Conservation (phyloP, 2,329 filamentous ascomycete species). For the Metarhizium robertsii region DNA sequence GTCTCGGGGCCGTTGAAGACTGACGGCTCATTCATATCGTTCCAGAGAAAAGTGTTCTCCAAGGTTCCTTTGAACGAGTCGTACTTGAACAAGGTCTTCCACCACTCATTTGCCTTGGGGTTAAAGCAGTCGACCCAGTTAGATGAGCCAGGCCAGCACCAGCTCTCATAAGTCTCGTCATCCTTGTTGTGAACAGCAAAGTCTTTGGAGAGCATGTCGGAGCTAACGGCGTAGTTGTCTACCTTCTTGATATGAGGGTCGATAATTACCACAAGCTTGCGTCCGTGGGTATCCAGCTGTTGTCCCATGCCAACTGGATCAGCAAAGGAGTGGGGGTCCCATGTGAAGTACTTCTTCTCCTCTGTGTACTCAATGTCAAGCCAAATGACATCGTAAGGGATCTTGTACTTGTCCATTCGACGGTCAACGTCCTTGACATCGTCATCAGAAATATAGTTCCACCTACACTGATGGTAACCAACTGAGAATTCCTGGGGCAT, state of each 20-base stretch:
- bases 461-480: conserved; percentile 93
- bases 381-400: conserved; percentile 98
- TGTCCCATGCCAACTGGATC: conserved; percentile 82
- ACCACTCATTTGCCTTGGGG: conserved; percentile 85
- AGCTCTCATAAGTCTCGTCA: conserved; percentile 80
- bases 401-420: conserved; percentile 90
- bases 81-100: conserved; percentile 81
- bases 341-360: conserved; percentile 96
- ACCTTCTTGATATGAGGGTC: conserved; percentile 97
- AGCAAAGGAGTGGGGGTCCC: conserved; percentile 81
- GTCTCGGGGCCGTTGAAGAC: conserved; percentile 98
- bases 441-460: conserved; percentile 97
- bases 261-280: conserved; percentile 90
- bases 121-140: conserved; percentile 97
- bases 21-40: conserved; percentile 99
- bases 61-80: conserved; percentile 78
- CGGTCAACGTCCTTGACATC: conserved; percentile 95
- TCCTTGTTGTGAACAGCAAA: conserved; percentile 87
- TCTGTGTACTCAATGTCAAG: conserved; percentile 97
- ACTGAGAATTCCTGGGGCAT: conserved; percentile 89
- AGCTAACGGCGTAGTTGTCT: conserved; percentile 63
- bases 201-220: conserved; percentile 76
- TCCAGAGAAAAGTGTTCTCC: conserved; percentile 91
- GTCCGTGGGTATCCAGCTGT: conserved; percentile 73
- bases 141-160: conserved; percentile 97